Base-by-base conservation (phyloP, 305 asterid genomes). In the Fraxinus ornus region DNA sequence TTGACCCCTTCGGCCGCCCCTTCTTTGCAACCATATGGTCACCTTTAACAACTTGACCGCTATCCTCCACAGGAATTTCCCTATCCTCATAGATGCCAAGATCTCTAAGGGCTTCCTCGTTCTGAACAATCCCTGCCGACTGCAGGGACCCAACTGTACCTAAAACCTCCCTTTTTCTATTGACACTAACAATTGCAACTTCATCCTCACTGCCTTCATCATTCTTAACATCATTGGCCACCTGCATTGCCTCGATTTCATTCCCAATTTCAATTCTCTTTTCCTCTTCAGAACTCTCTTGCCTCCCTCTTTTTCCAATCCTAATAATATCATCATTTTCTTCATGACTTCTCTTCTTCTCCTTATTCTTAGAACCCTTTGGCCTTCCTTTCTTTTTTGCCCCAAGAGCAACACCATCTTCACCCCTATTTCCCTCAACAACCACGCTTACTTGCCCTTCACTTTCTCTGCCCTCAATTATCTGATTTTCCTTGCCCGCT, bases 381-480 rank as follows among this genome's bases (percentile, higher is more conserved):
- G 88, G 87, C 66, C 86, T 82, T 70, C 88, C 86, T 55, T 87
- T 85, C 82, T 86, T 88, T 85, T 62, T 79, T 71, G 44, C 84
- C 57, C 72, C 72, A 62, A 47, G 35, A 26, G 78, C 81, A 79
- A 22, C 35, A 78, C 24, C 39, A 36, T 75, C 33, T 9, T 72
- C 81, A 55, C 47, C 71, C 66, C 52, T 64, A 74, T 73, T 62
- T 41, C 76, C 79, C 64, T 17, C 75, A 17, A 41, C 47, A 62
- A 41, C 79, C 15, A 62, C 13, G 33, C 60, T 80, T 37, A 22
- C 12, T 76, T 41, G 52, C 44, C 52, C 73, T 3, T 28, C 64
- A 76, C 79, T 79, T 47, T 32, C 82, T 21, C 64, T 83, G 44
- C 64, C 76, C 75, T 77, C 82, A 1, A 80, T 1, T 81, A 22